Base-by-base conservation (phyloP, 129 eudicot genomes). In the Dittrichia graveolens region DNA sequence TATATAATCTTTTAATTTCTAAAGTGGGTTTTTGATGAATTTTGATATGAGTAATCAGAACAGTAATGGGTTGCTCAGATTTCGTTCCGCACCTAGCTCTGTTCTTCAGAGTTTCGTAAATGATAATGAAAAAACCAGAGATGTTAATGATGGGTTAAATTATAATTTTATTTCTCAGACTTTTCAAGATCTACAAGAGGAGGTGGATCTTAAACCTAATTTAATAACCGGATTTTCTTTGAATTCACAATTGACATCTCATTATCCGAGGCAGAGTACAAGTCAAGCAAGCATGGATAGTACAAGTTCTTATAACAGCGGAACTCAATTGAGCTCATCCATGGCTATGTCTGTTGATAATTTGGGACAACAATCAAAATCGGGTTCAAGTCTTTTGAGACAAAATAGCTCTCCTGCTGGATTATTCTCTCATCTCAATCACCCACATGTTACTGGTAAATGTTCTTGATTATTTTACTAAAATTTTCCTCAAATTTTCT, bases 391-490 rank as follows among this genome's bases (percentile, higher is more conserved):
- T 61, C 85, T 94, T 70, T 64, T 76, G 80, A 80, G 97, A 61
- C 97, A 95, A 49, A 90, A 81, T 69, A 95, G 91, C 73, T 90
- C 99, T 52, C 99, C 99, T 75, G 91, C 97, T 86, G 99, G 96
- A 46, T 83, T 83, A 52, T 86, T 95, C 71, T 73, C 83, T 71
- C 74, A 80, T 47, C 77, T 81, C 58, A 75, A 58, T 76, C 67
- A 79, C 64, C 88, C 82, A 58, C 84, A 75, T 78, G 99, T 97
- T 90, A 90, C 61, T 56, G 58, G 61, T 76, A 61, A 70, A 15
- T 53, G 40, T 67, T 82, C 45, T 71, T 69, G 34, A 48, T 16
- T 62, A 5, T n/a, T n/a, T n/a, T 64, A 7, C 10, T 63, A 7
- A 1, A 10, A 67, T 71, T 35, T 69, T 41, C 0, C 34, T 43